Evolutionary conservation across 106 monocot genomes (phyloP).

Genomic region (Apostasia shenzhenica): DNA sequence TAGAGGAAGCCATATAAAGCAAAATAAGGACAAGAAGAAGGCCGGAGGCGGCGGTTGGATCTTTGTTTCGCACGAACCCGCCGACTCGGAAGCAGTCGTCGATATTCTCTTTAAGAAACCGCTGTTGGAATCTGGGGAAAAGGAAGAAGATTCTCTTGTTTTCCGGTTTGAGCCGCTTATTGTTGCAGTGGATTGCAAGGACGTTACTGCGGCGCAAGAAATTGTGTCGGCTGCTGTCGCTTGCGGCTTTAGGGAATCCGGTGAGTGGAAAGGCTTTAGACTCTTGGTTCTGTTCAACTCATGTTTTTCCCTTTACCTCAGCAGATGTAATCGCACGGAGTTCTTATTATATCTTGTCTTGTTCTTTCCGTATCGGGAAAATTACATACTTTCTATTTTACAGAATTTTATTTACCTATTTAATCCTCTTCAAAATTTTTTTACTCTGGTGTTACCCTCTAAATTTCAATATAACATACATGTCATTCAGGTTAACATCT

Average conservation of each 20-base stretch:
- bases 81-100: slow-evolving; percentile 44
- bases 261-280: slow-evolving; percentile 19
- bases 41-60: slow-evolving; percentile 79
- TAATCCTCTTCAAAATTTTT: no score
- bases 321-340: no score
- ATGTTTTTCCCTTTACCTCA: no score
- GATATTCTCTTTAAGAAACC: slow-evolving; percentile 30
- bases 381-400: no score
- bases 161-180: slow-evolving; percentile 88
- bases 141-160: slow-evolving; percentile 28
- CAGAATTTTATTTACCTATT: no score
- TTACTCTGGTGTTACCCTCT: no score
- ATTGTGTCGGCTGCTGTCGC: slow-evolving; percentile 56
- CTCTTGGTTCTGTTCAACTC: no score
- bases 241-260: slow-evolving; percentile 85
- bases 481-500: no score
- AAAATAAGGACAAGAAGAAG: slow-evolving; percentile 62
- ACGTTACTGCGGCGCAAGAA: slow-evolving; percentile 43
- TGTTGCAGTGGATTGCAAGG: slow-evolving; percentile 67
- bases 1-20: neutral
- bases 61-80: slow-evolving; percentile 64
- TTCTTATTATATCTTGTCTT: no score
- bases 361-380: no score
- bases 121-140: neutral
- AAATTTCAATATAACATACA: no score